Evolutionary conservation across 2,329 filamentous ascomycete genomes (phyloP).

Genomic region (Nigrospora osmanthi): DNA sequence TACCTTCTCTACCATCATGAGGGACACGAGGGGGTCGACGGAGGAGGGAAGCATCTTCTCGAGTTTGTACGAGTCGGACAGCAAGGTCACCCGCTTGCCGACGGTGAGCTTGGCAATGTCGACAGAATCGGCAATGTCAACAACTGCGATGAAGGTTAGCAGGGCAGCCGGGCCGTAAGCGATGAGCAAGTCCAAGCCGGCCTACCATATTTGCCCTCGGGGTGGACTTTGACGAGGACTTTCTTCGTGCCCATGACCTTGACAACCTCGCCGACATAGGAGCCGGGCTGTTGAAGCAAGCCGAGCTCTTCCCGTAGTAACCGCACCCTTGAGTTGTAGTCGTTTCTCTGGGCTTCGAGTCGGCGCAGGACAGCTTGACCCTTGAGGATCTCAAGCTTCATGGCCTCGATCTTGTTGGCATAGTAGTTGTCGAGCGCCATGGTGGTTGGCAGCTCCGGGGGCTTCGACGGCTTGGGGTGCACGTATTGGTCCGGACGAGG

Average conservation of each 20-base stretch:
- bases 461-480: background rate
- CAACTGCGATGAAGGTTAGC: slow-evolving; percentile 51
- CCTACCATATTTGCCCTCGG: slow-evolving; percentile 98
- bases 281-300: slow-evolving; percentile 91
- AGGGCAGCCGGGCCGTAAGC: background rate
- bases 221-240: slow-evolving; percentile 97
- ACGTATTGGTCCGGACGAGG: background rate
- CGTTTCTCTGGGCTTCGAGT: slow-evolving; percentile 95
- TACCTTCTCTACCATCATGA: slow-evolving; percentile 99
- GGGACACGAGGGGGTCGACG: slow-evolving; percentile 93
- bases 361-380: slow-evolving; percentile 91
- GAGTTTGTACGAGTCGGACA: slow-evolving; percentile 97
- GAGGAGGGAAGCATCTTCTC: slow-evolving; percentile 98
- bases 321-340: slow-evolving; percentile 97
- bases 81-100: slow-evolving; percentile 92
- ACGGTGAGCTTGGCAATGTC: slow-evolving; percentile 93
- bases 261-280: slow-evolving; percentile 98
- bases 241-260: slow-evolving; percentile 99
- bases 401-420: slow-evolving; percentile 99
- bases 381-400: slow-evolving; percentile 99
- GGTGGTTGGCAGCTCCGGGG: slow-evolving; percentile 31
- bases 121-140: slow-evolving; percentile 90
- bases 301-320: slow-evolving; percentile 92
- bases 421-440: slow-evolving; percentile 99
- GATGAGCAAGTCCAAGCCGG: background rate